Conservation (phyloP, 306 rosid species). For the Cucumis hystrix region DNA sequence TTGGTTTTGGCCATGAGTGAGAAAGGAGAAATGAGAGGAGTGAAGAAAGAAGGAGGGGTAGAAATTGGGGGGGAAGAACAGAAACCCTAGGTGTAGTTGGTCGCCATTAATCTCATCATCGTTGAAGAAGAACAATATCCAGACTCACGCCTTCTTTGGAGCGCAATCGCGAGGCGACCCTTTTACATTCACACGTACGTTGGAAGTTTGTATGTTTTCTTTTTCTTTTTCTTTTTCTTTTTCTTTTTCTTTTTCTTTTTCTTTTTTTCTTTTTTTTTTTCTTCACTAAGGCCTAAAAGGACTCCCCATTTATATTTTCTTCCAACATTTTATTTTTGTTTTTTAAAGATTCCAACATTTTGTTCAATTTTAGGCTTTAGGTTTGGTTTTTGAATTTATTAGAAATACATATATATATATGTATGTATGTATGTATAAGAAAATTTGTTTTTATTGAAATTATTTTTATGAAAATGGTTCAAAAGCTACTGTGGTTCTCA, state of each 20-base stretch:
- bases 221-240: neutral
- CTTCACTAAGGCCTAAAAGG: no score
- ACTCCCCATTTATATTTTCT: no score
- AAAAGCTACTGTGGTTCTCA: no score
- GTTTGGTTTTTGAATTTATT: no score
- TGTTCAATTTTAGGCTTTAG: no score
- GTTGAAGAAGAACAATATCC: constrained; percentile 2
- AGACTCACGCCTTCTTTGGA: constrained; percentile 1
- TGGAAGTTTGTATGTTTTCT: neutral
- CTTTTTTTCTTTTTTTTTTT: no score
- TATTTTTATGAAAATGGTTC: no score
- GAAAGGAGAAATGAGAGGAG: neutral
- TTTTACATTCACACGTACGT: constrained; percentile 9
- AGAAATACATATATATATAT: no score
- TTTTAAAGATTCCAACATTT: no score
- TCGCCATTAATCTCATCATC: neutral
- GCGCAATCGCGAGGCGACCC: neutral
- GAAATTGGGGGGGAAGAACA: constrained; percentile 5
- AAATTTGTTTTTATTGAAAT: no score
- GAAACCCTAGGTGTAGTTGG: constrained; percentile 15
- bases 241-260: neutral
- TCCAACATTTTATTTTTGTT: no score
- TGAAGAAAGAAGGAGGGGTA: constrained; percentile 6
- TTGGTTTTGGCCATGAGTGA: constrained; percentile 67
- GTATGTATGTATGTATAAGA: no score